Base-by-base conservation (phyloP, 805 yeast species). In the Teunomyces stri region DNA sequence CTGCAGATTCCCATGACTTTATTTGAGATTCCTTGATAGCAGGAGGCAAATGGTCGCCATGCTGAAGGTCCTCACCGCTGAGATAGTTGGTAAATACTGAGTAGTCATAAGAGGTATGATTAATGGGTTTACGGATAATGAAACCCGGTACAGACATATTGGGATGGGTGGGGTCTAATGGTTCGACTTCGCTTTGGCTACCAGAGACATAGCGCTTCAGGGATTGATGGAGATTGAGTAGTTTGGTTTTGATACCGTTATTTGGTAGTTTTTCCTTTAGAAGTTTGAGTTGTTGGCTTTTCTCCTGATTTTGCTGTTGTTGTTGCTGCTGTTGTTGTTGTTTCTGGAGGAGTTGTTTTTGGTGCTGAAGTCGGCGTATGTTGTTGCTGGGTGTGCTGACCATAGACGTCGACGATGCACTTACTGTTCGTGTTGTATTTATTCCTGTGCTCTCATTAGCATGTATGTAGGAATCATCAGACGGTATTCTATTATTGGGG, bases 1-100 rank as follows among this genome's bases (percentile, higher is more conserved):
- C 76, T 1, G 75, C 76, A 22, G 69, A 63, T 50, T 72, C 76
- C 78, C 78, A 72, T 15, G 76, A 76, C 44, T 64, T 62, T 10
- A 72, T 59, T 51, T 71, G 76, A n/a, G 74, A 67, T 36, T 67
- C 69, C 54, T 68, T 72, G 7, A 70, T 55, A 12, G 64, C 59
- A 1, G 73, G 74, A 18, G 69, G 67, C n/a, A 59, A 43, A 29
- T 55, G 52, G 22, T 50, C 54, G 2, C 51, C 53, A 31, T 54
- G 59, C 13, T 51, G 54, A 7, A 51, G 35, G 33, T 53, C 59
- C 5, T 42, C 47, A 1, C 53, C 57, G 31, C 50, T 50, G 12
- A 60, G 56, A 31, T 56, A 55, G 36, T 58, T 53, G 28, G 68
- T 54, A 47, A 66, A 72, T 4, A 68, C 68, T 2, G 73, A 62